phyloP scores from a whole-genome alignment of 1,139 yeast genomes.

The Zygoascus meyerae region DNA sequence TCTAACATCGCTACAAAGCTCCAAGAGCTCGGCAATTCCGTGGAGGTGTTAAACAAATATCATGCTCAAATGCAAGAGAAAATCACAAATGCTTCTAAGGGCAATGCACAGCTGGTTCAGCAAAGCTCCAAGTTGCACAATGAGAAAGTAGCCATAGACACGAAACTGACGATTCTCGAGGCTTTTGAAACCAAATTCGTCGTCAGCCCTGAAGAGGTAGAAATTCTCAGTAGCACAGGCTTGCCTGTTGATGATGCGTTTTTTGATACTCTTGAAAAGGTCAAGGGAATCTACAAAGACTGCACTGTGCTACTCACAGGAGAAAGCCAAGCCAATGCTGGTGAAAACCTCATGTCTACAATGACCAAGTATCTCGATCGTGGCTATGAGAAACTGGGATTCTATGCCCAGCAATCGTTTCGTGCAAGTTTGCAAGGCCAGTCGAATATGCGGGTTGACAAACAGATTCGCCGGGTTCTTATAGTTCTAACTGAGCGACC shows the following conservation, averaged over 20 bases:
- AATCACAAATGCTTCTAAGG: conserved; percentile 24
- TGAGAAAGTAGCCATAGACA: conserved; percentile 39
- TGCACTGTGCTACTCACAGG: conserved; percentile 64
- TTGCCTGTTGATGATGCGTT: conserved; percentile 45
- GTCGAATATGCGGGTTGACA: conserved; percentile 24
- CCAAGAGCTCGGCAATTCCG: conserved; percentile 39
- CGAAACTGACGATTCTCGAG: conserved; percentile 51
- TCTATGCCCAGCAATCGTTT: conserved; percentile 36
- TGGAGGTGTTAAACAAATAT: conserved; percentile 34
- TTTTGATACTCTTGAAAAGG: conserved; percentile 54
- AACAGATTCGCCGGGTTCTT: conserved; percentile 27
- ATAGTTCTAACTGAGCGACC: conserved; percentile 36
- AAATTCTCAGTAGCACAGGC: conserved; percentile 30
- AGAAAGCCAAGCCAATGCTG: conserved; percentile 40
- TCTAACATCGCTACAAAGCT: conserved; percentile 44
- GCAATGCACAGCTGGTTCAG: conserved; percentile 31
- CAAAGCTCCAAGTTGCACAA: conserved; percentile 41
- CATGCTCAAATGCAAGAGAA: conserved; percentile 29
- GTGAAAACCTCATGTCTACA: conserved; percentile 60
- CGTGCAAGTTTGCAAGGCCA: conserved; percentile 21
- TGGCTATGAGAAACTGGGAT: conserved; percentile 48
- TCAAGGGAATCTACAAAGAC: conserved; percentile 57
- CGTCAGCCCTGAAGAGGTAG: conserved; percentile 60
- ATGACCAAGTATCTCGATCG: conserved; percentile 47
- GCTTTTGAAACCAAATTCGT: conserved; percentile 64